phyloP scores from a whole-genome alignment of 2,329 filamentous ascomycete species.

The Botryotinia convoluta region DNA sequence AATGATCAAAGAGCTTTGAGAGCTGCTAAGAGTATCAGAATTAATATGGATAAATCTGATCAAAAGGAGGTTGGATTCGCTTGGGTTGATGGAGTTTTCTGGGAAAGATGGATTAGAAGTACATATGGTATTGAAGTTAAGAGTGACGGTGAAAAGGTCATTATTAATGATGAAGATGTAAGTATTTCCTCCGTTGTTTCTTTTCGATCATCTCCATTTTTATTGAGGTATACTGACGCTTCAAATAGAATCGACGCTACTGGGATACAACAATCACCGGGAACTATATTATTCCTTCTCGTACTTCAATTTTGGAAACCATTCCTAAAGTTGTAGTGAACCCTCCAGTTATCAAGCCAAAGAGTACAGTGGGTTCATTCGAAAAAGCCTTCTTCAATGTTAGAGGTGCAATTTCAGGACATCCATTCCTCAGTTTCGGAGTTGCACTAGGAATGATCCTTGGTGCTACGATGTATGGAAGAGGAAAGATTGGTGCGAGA shows the following conservation, averaged over 20 bases:
- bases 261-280: slow-evolving; percentile 92
- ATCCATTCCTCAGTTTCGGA: slow-evolving; percentile 57
- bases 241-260: slow-evolving; percentile 77
- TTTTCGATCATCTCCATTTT: not conserved
- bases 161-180: slow-evolving; percentile 97
- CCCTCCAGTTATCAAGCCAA: slow-evolving; percentile 65
- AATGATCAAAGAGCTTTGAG: slow-evolving; percentile 84
- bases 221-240: slow-evolving; percentile 21
- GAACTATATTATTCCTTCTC: slow-evolving; percentile 83
- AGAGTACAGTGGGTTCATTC: slow-evolving; percentile 71
- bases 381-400: slow-evolving; percentile 71
- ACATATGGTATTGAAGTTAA: slow-evolving; percentile 87
- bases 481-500: slow-evolving; percentile 51
- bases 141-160: slow-evolving; percentile 81
- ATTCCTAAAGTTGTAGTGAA: slow-evolving; percentile 50
- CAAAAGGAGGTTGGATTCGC: slow-evolving; percentile 91
- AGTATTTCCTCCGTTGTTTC: slow-evolving; percentile 43
- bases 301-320: slow-evolving; percentile 45
- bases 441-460: slow-evolving; percentile 57
- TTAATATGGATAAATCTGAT: slow-evolving; percentile 84
- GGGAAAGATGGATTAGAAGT: slow-evolving; percentile 94
- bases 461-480: slow-evolving; percentile 52
- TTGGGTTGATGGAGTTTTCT: slow-evolving; percentile 96
- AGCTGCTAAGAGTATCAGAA: slow-evolving; percentile 83
- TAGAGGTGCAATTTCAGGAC: slow-evolving; percentile 55